Base-by-base conservation (phyloP, 768 basidiomycete species). In the Russula foetens region DNA sequence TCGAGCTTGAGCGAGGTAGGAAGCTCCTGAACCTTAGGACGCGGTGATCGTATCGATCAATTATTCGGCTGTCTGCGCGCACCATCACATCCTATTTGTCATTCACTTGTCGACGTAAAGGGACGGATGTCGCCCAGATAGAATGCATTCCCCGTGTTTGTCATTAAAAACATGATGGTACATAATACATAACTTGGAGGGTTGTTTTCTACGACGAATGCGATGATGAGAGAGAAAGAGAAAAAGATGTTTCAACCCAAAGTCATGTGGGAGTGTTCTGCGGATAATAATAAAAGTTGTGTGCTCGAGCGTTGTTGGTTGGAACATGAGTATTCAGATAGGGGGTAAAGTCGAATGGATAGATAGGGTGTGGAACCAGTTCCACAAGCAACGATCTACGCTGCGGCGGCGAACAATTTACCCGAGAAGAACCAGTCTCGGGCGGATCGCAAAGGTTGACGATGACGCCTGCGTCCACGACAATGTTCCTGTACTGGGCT, bases 1-100 rank as follows among this genome's bases (percentile, higher is more conserved):
- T 95, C 23, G 91, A 95, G 77, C 77, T 89, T 54, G 90, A 89
- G 66, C 76, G 92, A 59, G 93, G 93, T 28, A 80, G 93, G 73
- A 88, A 80, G 70, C 76, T 93, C 64, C 73, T 90, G 21, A 83
- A 85, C 65, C 74, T 86, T 62, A 78, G 82, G 74, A 80, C 83
- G 60, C 81, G 69, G 66, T 74, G 58, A 63, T 60, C 51, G 51
- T 55, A 55, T 62, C 49, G 31, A 50, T 46, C 24, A 53, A 29
- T 60, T 26, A 28, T 35, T 28, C 33, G 55, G 45, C 48, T 28
- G 49, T 56, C 17, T 54, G 35, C 29, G 19, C 39, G 3, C 39
- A 35, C 35, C 2, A 35, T 58, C 55, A 57, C 50, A 46, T 53
- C 33, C 33, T 59, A 21, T 23, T 24, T 35, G 35, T 11, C 35